Percentiles rank a stretch among this genome's conserved stretches.
These are phyloP conservation scores for Thuidium tamariscinum DNA, from an alignment of 225 moss, liverwort and hornwort species.

Conservation along the genomic window DNA sequence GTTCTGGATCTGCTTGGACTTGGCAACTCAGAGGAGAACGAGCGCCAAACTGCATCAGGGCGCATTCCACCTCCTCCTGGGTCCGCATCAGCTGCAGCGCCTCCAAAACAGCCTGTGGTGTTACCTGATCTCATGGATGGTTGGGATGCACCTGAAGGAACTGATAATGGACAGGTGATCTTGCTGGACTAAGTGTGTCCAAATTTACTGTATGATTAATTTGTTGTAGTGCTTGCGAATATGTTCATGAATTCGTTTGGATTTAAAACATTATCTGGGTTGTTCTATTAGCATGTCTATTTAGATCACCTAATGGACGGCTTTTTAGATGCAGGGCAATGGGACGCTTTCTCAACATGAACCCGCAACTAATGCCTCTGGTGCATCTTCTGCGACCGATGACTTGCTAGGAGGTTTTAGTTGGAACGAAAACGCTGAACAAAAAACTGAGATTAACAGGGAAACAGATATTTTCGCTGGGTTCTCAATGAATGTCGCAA, in stretches of 20 bases:
- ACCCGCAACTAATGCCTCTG: not conserved
- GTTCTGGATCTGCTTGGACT: constrained; percentile 81
- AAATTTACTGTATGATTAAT: not conserved
- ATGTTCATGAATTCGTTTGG: not conserved
- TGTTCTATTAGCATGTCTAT: not conserved
- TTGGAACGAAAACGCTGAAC: constrained; percentile 43
- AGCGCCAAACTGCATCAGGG: constrained; percentile 11
- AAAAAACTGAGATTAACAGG: not conserved
- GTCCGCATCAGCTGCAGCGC: constrained; percentile 1
- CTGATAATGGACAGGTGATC: constrained; percentile 29
- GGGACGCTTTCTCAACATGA: constrained; percentile 20
- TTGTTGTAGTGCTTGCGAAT: not conserved
- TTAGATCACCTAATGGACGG: not conserved
- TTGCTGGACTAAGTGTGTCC: not conserved
- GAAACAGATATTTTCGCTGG: constrained; percentile 66
- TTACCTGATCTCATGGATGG: constrained; percentile 90
- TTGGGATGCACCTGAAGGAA: constrained; percentile 36
- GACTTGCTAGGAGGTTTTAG: constrained; percentile 46
- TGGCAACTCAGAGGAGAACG: constrained; percentile 21
- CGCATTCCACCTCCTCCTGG: constrained; percentile 32
- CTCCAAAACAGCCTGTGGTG: constrained; percentile 28
- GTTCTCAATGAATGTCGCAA: constrained; percentile 41
- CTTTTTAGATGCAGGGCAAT: constrained; percentile 13
- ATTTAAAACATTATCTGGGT: not conserved
- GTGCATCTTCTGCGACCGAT: constrained; percentile 12